Evolutionary conservation across 2,329 filamentous ascomycete genomes (phyloP).

Genomic region (Blastomyces silverae): DNA sequence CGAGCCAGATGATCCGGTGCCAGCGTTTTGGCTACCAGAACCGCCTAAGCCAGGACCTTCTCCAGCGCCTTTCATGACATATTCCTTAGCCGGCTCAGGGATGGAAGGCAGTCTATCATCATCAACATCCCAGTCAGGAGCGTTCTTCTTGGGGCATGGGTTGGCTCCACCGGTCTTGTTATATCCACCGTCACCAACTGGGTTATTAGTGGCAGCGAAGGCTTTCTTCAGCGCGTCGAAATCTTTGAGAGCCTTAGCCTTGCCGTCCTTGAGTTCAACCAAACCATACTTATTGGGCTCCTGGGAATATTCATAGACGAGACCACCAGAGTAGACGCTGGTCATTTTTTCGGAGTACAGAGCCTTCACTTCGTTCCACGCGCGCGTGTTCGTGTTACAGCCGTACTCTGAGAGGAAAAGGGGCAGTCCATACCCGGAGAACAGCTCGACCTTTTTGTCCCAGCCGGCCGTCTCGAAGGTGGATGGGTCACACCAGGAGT

Average conservation of each 20-base stretch:
- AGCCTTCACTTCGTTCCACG: slow-evolving; percentile 70
- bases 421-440: slow-evolving; percentile 76
- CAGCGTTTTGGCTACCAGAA: slow-evolving; percentile 51
- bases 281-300: slow-evolving; percentile 76
- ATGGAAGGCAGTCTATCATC: slow-evolving; percentile 47
- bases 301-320: slow-evolving; percentile 90
- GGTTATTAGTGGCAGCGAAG: slow-evolving; percentile 46
- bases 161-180: slow-evolving; percentile 48
- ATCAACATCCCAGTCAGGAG: slow-evolving; percentile 52
- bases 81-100: slow-evolving; percentile 49
- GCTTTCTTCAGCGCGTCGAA: slow-evolving; percentile 53
- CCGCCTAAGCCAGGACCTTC: slow-evolving; percentile 51
- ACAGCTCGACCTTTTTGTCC: slow-evolving; percentile 82
- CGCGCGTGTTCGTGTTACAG: slow-evolving; percentile 73
- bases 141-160: slow-evolving; percentile 48
- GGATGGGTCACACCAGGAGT: slow-evolving; percentile 68
- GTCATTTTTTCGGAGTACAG: slow-evolving; percentile 83
- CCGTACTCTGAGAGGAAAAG: slow-evolving; percentile 96
- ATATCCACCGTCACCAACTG: slow-evolving; percentile 54
- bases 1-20: slow-evolving; percentile 44
- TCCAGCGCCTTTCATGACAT: slow-evolving; percentile 54
- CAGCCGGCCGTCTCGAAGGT: slow-evolving; percentile 71
- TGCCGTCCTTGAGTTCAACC: slow-evolving; percentile 55
- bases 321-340: slow-evolving; percentile 82
- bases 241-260: slow-evolving; percentile 50